Conservation (phyloP, 139 green algal genomes). For the Chlorella sp. region DNA sequence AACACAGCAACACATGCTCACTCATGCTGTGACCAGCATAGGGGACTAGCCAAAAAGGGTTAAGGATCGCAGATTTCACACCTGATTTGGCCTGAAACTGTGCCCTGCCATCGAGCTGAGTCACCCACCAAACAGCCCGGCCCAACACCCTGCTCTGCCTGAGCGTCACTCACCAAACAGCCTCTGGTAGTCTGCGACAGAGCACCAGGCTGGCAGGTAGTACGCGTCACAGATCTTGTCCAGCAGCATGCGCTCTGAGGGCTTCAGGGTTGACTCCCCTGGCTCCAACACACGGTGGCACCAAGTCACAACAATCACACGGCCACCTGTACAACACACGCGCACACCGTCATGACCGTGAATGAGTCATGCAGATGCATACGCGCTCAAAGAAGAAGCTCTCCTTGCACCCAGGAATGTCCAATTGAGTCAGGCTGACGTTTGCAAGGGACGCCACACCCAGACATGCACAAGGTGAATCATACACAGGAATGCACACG, state of each 20-base stretch:
- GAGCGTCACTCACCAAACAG: constrained; percentile 58
- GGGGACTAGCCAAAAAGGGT: neutral
- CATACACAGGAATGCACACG: too few relatives aligned
- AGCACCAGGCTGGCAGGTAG: constrained; percentile 96
- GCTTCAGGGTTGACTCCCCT: constrained; percentile 29
- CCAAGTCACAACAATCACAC: constrained; percentile 86
- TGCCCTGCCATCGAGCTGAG: neutral
- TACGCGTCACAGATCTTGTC: constrained; percentile 94
- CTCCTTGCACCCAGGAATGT: too few relatives aligned
- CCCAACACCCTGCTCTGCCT: too few relatives aligned
- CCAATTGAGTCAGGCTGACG: too few relatives aligned
- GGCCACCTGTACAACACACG: too few relatives aligned
- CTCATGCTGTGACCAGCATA: neutral
- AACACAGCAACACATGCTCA: neutral
- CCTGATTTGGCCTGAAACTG: neutral
- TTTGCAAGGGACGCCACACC: too few relatives aligned
- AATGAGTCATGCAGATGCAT: too few relatives aligned
- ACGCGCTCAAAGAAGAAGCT: too few relatives aligned
- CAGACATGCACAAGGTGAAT: too few relatives aligned
- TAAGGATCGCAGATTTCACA: neutral
- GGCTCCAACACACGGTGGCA: constrained; percentile 60
- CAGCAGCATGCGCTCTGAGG: constrained; percentile 68
- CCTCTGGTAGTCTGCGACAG: constrained; percentile 75
- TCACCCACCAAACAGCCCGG: too few relatives aligned
- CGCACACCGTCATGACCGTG: too few relatives aligned